phyloP scores from a whole-genome alignment of 2,329 filamentous ascomycete genomes.

The Akanthomyces lecanii region DNA sequence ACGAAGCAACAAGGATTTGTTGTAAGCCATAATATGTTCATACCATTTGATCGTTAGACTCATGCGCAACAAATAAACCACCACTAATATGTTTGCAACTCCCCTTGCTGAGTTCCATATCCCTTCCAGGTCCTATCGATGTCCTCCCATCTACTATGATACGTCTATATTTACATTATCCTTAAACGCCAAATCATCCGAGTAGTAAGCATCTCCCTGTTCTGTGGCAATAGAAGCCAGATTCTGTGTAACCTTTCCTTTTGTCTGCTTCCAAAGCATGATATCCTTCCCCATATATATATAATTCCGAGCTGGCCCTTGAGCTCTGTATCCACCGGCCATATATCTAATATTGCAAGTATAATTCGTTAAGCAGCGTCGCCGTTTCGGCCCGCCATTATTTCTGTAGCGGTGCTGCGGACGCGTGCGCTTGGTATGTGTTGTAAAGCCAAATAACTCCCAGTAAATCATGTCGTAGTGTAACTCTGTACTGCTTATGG shows the following conservation, averaged over 20 bases:
- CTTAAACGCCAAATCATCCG: conserved; percentile 18
- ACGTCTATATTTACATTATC: conserved; percentile 24
- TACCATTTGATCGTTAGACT: conserved; percentile 30
- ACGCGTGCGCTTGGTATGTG: background rate
- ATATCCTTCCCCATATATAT: conserved; percentile 25
- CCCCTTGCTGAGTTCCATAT: conserved; percentile 22
- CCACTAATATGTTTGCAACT: conserved; percentile 18
- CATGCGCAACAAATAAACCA: conserved; percentile 26
- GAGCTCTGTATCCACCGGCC: conserved; percentile 4
- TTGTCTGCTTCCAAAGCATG: conserved; percentile 3
- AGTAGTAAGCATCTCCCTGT: background rate
- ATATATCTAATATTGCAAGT: conserved; percentile 26
- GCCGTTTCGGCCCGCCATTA: background rate
- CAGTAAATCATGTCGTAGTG: conserved; percentile 13
- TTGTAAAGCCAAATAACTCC: conserved; percentile 15
- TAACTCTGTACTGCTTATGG: background rate
- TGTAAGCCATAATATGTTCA: conserved; percentile 31
- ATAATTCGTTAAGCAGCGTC: conserved; percentile 22
- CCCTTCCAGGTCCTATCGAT: conserved; percentile 17
- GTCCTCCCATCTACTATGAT: conserved; percentile 19
- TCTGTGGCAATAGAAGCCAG: conserved; percentile 14
- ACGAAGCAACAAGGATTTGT: background rate
- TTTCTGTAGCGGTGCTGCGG: conserved; percentile 1
- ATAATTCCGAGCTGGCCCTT: conserved; percentile 20
- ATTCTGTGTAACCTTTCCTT: conserved; percentile 7